Evolutionary conservation across 2,329 filamentous ascomycete species (phyloP).

Genomic region (Apiospora hydei): DNA sequence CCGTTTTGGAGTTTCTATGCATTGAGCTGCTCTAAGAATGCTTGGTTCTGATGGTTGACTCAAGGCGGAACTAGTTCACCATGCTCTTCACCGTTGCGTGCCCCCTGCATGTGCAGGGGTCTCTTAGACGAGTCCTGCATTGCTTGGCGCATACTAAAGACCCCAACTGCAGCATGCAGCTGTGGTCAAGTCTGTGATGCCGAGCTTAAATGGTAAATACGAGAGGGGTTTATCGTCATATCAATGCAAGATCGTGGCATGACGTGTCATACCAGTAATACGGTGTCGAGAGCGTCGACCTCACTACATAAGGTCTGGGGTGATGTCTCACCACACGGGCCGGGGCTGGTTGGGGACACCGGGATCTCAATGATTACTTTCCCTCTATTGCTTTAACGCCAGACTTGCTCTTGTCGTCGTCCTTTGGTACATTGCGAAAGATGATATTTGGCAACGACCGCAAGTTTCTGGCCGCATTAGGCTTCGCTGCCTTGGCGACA

Average conservation of each 20-base stretch:
- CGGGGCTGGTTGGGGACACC: not conserved
- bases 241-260: not conserved
- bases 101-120: conserved; percentile 14
- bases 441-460: not conserved
- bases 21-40: no score
- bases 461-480: not conserved
- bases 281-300: not conserved
- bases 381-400: no score
- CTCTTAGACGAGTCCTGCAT: not conserved
- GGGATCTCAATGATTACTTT: not conserved
- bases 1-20: no score
- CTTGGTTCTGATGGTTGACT: no score
- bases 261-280: not conserved
- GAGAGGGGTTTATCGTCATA: not conserved
- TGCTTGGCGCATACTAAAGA: not conserved
- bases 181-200: not conserved
- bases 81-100: no score
- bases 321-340: not conserved
- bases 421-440: no score
- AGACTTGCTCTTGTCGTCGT: no score
- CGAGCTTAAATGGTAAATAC: conserved; percentile 8
- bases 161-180: not conserved
- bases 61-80: no score
- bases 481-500: not conserved
- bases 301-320: not conserved